Percentiles rank a stretch among this genome's conserved stretches.
phyloP scores from a whole-genome alignment of 2,329 filamentous ascomycete genomes.

The Didymella exigua region DNA sequence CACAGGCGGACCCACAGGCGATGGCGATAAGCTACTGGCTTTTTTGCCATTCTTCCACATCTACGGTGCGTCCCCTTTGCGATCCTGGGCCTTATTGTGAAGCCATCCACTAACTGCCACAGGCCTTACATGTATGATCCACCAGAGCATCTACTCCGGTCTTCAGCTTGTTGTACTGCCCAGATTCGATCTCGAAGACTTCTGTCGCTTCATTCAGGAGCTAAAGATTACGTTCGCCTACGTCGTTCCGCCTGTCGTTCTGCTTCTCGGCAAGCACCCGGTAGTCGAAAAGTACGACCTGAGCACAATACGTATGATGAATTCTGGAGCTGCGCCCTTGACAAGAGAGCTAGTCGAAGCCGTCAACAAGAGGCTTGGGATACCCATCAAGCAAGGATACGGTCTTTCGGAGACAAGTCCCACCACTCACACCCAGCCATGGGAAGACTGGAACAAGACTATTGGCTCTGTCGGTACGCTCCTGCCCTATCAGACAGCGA shows the following conservation, averaged over 20 bases:
- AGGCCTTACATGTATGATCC: constrained; percentile 74
- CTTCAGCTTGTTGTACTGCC: constrained; percentile 72
- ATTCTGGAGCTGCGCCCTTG: constrained; percentile 84
- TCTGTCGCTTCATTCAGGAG: constrained; percentile 77
- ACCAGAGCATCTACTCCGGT: constrained; percentile 70
- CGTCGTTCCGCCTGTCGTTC: constrained; percentile 81
- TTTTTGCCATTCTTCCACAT: constrained; percentile 92
- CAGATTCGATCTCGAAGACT: constrained; percentile 80
- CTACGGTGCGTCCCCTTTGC: constrained; percentile 64
- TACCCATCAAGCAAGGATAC: constrained; percentile 91
- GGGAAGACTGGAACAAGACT: constrained; percentile 75
- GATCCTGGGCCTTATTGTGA: too few relatives aligned
- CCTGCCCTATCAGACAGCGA: constrained; percentile 78
- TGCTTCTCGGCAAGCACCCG: constrained; percentile 80
- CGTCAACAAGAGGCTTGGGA: constrained; percentile 73
- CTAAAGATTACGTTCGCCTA: constrained; percentile 78
- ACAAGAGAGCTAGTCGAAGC: constrained; percentile 79
- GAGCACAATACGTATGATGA: constrained; percentile 78
- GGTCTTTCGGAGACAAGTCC: constrained; percentile 88
- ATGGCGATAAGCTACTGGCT: constrained; percentile 74
- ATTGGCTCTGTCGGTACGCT: constrained; percentile 81
- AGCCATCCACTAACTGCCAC: constrained; percentile 3
- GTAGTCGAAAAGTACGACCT: constrained; percentile 81
- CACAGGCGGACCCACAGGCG: constrained; percentile 63
- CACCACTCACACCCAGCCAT: constrained; percentile 73